Evolutionary conservation across 495 filamentous ascomycete species (phyloP).

Genomic region (Aspergillus kassunensis): DNA sequence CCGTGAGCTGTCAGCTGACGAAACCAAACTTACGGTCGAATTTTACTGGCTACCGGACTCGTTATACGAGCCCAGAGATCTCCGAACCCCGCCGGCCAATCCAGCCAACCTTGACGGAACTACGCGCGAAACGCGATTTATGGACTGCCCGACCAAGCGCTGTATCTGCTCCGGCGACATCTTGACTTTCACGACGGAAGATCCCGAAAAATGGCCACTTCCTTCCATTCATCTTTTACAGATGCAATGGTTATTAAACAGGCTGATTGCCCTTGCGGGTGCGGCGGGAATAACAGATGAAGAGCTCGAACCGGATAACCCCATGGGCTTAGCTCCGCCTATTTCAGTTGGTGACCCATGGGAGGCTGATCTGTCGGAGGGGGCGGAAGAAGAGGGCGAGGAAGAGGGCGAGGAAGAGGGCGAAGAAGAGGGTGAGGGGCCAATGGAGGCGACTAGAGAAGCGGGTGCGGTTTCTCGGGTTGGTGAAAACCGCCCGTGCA

Average conservation of each 20-base stretch:
- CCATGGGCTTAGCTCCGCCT: background rate
- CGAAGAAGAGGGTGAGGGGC: background rate
- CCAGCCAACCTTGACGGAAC: background rate
- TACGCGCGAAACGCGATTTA: background rate
- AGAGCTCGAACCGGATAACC: background rate
- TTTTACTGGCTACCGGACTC: constrained; percentile 7
- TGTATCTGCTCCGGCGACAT: background rate
- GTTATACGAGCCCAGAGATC: background rate
- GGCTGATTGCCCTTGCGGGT: background rate
- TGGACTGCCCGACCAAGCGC: background rate
- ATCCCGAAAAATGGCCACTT: background rate
- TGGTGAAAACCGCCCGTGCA: background rate
- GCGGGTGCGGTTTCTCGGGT: background rate
- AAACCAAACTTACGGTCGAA: background rate
- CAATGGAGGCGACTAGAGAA: background rate
- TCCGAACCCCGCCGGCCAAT: background rate
- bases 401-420: background rate
- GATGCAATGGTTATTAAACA: background rate
- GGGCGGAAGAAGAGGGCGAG: background rate
- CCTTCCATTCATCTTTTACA: background rate
- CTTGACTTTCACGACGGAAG: background rate
- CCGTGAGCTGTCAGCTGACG: constrained; percentile 1
- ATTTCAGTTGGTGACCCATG: background rate
- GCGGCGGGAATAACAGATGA: background rate
- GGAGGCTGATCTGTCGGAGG: background rate